These are phyloP conservation scores for Tilletiopsis washingtonensis DNA, from an alignment of 1,284 basidiomycete species.

Conservation along the genomic window DNA sequence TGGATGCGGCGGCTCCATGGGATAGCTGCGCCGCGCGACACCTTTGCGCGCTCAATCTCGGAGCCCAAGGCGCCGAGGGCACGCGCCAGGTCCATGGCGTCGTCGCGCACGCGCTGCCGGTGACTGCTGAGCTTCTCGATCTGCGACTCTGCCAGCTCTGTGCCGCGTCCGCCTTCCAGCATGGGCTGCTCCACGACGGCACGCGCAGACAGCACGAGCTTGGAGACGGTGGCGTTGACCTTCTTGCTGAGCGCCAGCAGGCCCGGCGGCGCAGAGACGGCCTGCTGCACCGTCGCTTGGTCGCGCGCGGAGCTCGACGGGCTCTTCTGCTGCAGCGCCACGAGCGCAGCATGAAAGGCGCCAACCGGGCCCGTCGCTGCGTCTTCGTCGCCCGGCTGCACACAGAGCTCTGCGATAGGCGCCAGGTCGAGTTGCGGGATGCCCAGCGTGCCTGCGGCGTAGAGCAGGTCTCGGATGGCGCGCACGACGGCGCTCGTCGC, in stretches of 20 bases:
- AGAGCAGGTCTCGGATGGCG: slow-evolving; percentile 23
- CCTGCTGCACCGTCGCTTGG: not conserved
- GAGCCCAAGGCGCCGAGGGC: slow-evolving; percentile 15
- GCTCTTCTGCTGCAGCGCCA: not conserved
- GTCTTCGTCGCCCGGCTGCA: not conserved
- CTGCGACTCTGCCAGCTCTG: not conserved
- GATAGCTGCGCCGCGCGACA: not conserved
- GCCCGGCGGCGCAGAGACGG: slow-evolving; percentile 1
- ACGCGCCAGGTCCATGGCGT: slow-evolving; percentile 28
- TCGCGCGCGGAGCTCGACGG: not conserved
- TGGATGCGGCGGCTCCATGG: slow-evolving; percentile 21
- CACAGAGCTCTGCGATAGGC: slow-evolving; percentile 20
- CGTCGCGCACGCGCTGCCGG: slow-evolving; percentile 33
- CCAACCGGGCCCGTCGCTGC: slow-evolving; percentile 3
- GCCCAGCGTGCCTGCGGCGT: slow-evolving; percentile 22
- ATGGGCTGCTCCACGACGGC: slow-evolving; percentile 44
- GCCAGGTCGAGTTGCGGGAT: slow-evolving; percentile 18
- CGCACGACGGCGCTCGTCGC: slow-evolving; percentile 19
- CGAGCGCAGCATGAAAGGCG: slow-evolving; percentile 5
- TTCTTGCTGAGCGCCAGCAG: slow-evolving; percentile 49
- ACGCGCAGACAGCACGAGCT: slow-evolving; percentile 50
- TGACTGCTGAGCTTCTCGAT: slow-evolving; percentile 28
- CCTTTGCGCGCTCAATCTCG: slow-evolving; percentile 18
- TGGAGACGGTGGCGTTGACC: slow-evolving; percentile 51
- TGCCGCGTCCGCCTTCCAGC: not conserved